phyloP scores from a whole-genome alignment of 177 flowering plant genomes.

The Telopea speciosissima region DNA sequence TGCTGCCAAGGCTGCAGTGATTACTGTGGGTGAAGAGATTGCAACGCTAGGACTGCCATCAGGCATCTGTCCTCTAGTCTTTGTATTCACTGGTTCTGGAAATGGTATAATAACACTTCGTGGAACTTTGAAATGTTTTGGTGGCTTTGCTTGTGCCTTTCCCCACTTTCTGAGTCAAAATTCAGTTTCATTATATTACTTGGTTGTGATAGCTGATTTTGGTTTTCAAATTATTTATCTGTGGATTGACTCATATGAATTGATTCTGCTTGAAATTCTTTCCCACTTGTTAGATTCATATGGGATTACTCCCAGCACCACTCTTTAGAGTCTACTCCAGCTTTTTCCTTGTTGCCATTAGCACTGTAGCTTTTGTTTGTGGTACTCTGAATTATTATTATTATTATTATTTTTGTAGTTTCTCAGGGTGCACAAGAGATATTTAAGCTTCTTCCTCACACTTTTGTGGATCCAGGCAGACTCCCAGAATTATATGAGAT shows the following conservation, averaged over 20 bases:
- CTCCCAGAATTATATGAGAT: conserved; percentile 67
- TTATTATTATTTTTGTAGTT: conserved; percentile 36
- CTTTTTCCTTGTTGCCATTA: too few species aligned
- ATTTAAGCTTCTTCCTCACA: conserved; percentile 95
- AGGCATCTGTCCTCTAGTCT: conserved; percentile 83
- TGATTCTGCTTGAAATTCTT: not conserved
- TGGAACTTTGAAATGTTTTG: conserved; percentile 2
- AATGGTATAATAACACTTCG: conserved; percentile 51
- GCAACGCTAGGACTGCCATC: conserved; percentile 78
- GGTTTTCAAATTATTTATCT: not conserved
- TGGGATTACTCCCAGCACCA: not conserved
- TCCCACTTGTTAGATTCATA: not conserved
- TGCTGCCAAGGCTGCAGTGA: conserved; percentile 96
- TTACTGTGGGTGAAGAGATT: conserved; percentile 93
- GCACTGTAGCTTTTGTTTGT: not conserved
- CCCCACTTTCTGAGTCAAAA: not conserved
- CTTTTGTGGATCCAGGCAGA: conserved; percentile 69
- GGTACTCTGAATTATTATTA: too few species aligned
- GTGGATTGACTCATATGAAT: not conserved
- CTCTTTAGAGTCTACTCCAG: not conserved
- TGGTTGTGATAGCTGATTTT: not conserved
- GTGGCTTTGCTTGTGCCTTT: not conserved
- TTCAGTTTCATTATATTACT: not conserved
- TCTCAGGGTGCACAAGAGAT: conserved; percentile 93
- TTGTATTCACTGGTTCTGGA: conserved; percentile 91